Conservation (phyloP, 2,329 filamentous ascomycete genomes). For the Aurifilum marmelostoma region DNA sequence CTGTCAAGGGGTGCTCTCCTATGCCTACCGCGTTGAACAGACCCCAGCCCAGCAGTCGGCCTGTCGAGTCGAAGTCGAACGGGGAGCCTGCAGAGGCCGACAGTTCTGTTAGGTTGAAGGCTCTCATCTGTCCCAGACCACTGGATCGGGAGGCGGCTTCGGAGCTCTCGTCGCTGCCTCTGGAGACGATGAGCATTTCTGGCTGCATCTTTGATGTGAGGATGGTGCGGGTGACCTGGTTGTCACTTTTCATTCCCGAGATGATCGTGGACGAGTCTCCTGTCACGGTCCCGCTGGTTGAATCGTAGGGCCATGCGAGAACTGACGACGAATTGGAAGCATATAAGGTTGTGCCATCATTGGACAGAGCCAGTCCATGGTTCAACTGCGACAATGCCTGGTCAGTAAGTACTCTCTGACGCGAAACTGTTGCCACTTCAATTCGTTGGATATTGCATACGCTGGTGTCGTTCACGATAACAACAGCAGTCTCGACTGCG, state of each 20-base stretch:
- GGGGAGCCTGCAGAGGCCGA: conserved; percentile 33
- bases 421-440: too few species aligned
- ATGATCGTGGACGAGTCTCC: conserved; percentile 52
- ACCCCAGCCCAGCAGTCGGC: conserved; percentile 65
- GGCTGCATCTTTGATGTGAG: conserved; percentile 56
- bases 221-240: conserved; percentile 66
- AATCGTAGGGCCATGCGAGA: conserved; percentile 64
- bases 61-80: conserved; percentile 53
- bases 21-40: conserved; percentile 74
- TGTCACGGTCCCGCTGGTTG: conserved; percentile 47
- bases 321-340: conserved; percentile 58
- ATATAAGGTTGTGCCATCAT: conserved; percentile 51
- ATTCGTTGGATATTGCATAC: conserved; percentile 36
- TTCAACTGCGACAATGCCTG: conserved; percentile 43
- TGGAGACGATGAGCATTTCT: conserved; percentile 62
- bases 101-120: conserved; percentile 41
- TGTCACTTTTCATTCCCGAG: conserved; percentile 59
- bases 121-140: conserved; percentile 65
- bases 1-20: conserved; percentile 60
- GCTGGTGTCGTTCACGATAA: conserved; percentile 40
- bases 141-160: conserved; percentile 48
- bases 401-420: not conserved
- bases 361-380: conserved; percentile 52
- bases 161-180: conserved; percentile 64
- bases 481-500: conserved; percentile 1